Conservation (phyloP, 768 basidiomycete genomes). For the Suillus discolor region DNA sequence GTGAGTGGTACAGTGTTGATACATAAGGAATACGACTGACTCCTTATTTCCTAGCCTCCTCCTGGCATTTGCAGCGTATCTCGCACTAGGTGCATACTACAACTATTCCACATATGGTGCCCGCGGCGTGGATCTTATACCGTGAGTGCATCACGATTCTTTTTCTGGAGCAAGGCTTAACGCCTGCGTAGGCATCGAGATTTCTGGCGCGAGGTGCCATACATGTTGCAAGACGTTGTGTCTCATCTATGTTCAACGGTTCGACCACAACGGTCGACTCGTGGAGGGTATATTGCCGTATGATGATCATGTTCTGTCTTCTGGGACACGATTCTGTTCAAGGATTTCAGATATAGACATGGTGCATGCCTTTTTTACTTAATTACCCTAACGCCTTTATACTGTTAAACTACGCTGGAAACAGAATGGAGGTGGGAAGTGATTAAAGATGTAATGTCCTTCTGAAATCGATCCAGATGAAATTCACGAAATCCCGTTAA, state of each 20-base stretch:
- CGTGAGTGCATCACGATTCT: slow-evolving; percentile 53
- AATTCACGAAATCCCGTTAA: background rate
- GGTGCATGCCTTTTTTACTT: background rate
- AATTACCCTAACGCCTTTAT: background rate
- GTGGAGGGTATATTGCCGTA: slow-evolving; percentile 79
- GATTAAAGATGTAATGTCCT: background rate
- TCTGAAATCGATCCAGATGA: background rate
- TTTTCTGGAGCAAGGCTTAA: slow-evolving; percentile 10
- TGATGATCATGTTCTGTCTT: slow-evolving; percentile 32
- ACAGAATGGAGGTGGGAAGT: background rate
- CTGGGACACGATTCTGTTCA: background rate
- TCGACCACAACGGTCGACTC: slow-evolving; percentile 64
- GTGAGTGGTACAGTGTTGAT: slow-evolving; percentile 45
- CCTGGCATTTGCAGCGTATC: slow-evolving; percentile 69
- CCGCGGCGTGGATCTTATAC: slow-evolving; percentile 78
- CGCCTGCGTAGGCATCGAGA: slow-evolving; percentile 67
- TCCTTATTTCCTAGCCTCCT: slow-evolving; percentile 46
- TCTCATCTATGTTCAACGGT: slow-evolving; percentile 76
- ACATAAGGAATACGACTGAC: slow-evolving; percentile 2
- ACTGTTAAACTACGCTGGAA: background rate
- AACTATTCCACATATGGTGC: slow-evolving; percentile 90
- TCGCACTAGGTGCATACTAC: slow-evolving; percentile 80
- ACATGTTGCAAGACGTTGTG: slow-evolving; percentile 78
- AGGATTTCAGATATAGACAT: background rate
- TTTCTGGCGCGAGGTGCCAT: slow-evolving; percentile 90